Conservation (phyloP, 495 filamentous ascomycete genomes). For the Aspergillus hancockii region DNA sequence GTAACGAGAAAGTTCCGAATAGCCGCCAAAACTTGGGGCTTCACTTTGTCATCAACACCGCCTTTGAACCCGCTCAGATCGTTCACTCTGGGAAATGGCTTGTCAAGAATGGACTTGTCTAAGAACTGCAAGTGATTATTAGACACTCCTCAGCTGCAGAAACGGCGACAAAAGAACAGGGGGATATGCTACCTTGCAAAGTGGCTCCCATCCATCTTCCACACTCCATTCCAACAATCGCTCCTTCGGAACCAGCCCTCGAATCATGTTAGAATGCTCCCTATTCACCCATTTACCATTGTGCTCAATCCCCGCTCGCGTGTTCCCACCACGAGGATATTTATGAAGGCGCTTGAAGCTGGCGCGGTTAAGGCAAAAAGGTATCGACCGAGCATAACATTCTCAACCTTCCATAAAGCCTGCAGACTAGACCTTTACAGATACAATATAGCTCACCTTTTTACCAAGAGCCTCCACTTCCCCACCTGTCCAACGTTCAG, state of each 20-base stretch:
- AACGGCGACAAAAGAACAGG: not conserved
- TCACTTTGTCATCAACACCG: not conserved
- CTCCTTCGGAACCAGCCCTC: not conserved
- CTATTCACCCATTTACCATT: slow-evolving; percentile 3
- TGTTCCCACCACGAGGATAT: not conserved
- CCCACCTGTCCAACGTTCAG: too few species aligned
- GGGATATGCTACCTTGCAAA: not conserved
- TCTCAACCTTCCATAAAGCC: too few species aligned
- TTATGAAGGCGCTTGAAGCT: too few species aligned
- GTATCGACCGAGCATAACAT: too few species aligned
- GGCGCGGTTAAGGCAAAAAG: too few species aligned
- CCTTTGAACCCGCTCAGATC: not conserved
- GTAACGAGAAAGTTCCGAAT: not conserved
- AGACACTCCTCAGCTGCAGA: not conserved
- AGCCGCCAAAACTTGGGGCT: not conserved
- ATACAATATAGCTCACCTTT: too few species aligned
- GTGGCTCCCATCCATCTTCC: slow-evolving; percentile 7
- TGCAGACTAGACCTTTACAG: too few species aligned
- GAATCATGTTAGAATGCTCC: not conserved
- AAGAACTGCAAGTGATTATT: not conserved
- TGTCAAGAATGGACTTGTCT: not conserved
- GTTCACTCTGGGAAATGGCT: not conserved
- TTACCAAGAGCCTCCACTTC: too few species aligned
- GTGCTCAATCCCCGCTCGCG: not conserved
- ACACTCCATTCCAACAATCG: not conserved